Percentiles rank a stretch among this genome's conserved stretches.
Evolutionary conservation across 495 filamentous ascomycete genomes (phyloP).

Genomic region (Cairneyella variabilis): DNA sequence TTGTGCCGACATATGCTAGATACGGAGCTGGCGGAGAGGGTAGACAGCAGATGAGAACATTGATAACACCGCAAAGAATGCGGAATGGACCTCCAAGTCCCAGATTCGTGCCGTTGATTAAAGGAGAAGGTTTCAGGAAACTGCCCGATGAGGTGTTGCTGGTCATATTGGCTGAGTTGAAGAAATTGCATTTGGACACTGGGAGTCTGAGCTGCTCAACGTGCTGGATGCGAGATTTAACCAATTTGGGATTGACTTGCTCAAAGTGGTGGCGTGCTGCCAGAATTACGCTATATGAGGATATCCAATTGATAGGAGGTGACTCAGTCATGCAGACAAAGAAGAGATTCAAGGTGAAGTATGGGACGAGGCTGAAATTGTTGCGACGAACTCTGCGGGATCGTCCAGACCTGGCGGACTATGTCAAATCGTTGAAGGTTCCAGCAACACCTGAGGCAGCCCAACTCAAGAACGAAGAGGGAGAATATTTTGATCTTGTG

Average conservation of each 20-base stretch:
- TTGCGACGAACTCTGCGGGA: slow-evolving; percentile 72
- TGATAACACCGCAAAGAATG: slow-evolving; percentile 10
- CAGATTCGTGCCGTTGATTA: slow-evolving; percentile 11
- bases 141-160: slow-evolving; percentile 56
- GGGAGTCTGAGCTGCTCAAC: slow-evolving; percentile 57
- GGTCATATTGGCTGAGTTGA: slow-evolving; percentile 46
- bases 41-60: slow-evolving; percentile 9
- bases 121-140: slow-evolving; percentile 47
- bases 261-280: slow-evolving; percentile 66
- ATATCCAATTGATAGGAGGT: slow-evolving; percentile 60
- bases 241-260: slow-evolving; percentile 60
- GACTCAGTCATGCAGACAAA: slow-evolving; percentile 62
- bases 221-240: slow-evolving; percentile 75
- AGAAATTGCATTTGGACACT: slow-evolving; percentile 39
- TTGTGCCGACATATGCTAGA: slow-evolving; percentile 4
- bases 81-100: slow-evolving; percentile 1
- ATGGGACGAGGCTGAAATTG: slow-evolving; percentile 66
- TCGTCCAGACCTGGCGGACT: slow-evolving; percentile 63
- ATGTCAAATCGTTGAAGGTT: slow-evolving; percentile 72
- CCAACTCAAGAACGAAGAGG: slow-evolving; percentile 41
- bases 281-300: slow-evolving; percentile 62
- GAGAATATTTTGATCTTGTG: slow-evolving; percentile 65
- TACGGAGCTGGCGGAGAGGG: slow-evolving; percentile 14
- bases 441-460: slow-evolving; percentile 55
- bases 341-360: slow-evolving; percentile 62